Evolutionary conservation across 164 flowering plant genomes (phyloP), one percentile per base, ranked within the genome.

Genomic region (Magnolia kwangsiensis): DNA sequence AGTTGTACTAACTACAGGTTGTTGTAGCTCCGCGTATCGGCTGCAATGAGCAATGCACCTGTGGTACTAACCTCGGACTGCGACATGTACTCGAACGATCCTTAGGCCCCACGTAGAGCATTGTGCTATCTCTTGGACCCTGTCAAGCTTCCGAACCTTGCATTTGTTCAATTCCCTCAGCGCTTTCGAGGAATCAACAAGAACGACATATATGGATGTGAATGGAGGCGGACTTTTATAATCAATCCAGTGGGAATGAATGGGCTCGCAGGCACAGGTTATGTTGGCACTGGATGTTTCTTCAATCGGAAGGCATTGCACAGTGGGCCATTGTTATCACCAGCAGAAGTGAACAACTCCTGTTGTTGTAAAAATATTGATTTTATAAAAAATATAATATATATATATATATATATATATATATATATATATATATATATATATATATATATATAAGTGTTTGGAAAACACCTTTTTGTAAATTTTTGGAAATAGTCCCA

Each of bases 21-120:
- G 58, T 50, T 29, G 63, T 75, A 92, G 96, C 80, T 92, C 24
- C 87, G 93, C 6, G 90, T 89, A 7, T 90, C 93, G 3, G 85
- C 83, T 11, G 71, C 78, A 23, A 85, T 89, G 88, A 87, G 86
- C 67, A 88, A 89, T 76, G 85, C 92, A 0, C 94, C 92, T 0
- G 74, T 92, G 10, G 63, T 92, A 10, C 77, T 92, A 19, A 87
- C 89, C 51, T 68, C 82, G 5, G 90, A 89, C 68, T 89, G 91
- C 50, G 94, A 90, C 83, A 88, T 84, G 88, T 84, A 75, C 80
- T 92, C 91, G 0, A 90, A 90, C 72, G 90, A 92, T 78, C 89
- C 96, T 0, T 51, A 69, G 58, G 85, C 91, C 7, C 85, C 87
- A 8, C 84, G 73, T 0, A 87, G 83, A 3, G 89, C 75, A 0